These are phyloP conservation scores for Colletotrichum gloeosporioides DNA, from an alignment of 2,329 filamentous ascomycete species.

Conservation along the genomic window DNA sequence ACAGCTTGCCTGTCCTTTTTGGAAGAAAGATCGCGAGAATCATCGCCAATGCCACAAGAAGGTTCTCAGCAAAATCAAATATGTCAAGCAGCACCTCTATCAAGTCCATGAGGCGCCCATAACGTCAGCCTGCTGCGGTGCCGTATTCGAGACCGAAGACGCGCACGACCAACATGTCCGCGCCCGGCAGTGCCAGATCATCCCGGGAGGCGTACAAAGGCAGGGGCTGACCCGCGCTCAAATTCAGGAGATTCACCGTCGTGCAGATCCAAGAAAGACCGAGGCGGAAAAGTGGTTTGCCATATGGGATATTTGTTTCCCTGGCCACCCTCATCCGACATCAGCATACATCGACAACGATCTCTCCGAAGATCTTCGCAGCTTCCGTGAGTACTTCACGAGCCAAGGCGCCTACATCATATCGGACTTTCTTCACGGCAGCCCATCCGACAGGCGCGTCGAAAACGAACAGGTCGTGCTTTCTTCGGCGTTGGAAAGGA, in stretches of 20 bases:
- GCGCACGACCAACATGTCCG: constrained; percentile 24
- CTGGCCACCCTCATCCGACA: constrained; percentile 20
- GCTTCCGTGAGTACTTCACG: neutral
- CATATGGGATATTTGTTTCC: constrained; percentile 32
- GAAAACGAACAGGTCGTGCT: neutral
- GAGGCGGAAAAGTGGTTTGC: constrained; percentile 33
- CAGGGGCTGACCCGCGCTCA: constrained; percentile 17
- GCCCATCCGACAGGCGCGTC: neutral
- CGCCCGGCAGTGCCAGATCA: neutral
- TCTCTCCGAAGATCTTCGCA: constrained; percentile 8
- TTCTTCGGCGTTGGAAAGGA: neutral
- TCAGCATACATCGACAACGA: constrained; percentile 27
- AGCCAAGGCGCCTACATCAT: neutral
- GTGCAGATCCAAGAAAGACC: constrained; percentile 19
- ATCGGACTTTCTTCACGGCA: neutral
- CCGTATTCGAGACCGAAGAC: constrained; percentile 25
- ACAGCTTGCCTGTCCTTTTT: constrained; percentile 32
- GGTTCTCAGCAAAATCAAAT: constrained; percentile 29
- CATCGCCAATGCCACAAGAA: constrained; percentile 32
- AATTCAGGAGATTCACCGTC: constrained; percentile 22
- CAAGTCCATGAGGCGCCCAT: constrained; percentile 29
- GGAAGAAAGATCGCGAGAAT: constrained; percentile 30
- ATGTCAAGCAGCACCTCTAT: constrained; percentile 34
- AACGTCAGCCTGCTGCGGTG: constrained; percentile 31
- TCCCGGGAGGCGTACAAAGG: neutral